Conservation (phyloP, 2,329 filamentous ascomycete genomes). For the Chaetomiaceae sp. region DNA sequence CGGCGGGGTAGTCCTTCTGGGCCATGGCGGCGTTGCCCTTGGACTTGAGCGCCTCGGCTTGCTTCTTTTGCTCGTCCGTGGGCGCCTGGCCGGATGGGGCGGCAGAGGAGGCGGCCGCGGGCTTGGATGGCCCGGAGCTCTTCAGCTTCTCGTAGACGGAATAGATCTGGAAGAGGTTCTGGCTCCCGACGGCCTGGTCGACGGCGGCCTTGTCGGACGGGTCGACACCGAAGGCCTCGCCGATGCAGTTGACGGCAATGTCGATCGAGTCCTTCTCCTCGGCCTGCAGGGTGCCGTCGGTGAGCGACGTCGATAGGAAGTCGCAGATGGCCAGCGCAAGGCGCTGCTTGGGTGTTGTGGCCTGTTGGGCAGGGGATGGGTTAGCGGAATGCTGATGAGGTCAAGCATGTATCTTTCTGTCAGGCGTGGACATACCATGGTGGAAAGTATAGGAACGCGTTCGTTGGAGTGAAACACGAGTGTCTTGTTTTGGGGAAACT, state of each 20-base stretch:
- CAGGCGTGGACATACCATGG: constrained; percentile 7
- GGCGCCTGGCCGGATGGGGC: constrained; percentile 42
- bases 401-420: background rate
- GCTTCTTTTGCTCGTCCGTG: constrained; percentile 60
- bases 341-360: constrained; percentile 64
- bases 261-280: constrained; percentile 94
- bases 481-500: too few species aligned
- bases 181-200: constrained; percentile 72
- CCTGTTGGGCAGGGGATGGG: constrained; percentile 26
- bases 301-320: constrained; percentile 79
- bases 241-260: constrained; percentile 89
- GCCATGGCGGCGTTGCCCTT: constrained; percentile 94
- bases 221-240: constrained; percentile 93
- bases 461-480: too few species aligned
- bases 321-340: constrained; percentile 96
- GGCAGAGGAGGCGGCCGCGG: constrained; percentile 35
- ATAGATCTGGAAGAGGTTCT: constrained; percentile 89
- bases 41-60: constrained; percentile 84
- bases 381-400: background rate
- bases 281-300: constrained; percentile 79
- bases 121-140: constrained; percentile 40
- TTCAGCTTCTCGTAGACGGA: constrained; percentile 94
- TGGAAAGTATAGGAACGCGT: too few species aligned
- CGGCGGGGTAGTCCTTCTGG: constrained; percentile 78
- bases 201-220: constrained; percentile 69